Conservation (phyloP, 495 filamentous ascomycete genomes). For the Hypoxylon lienhwacheense region DNA sequence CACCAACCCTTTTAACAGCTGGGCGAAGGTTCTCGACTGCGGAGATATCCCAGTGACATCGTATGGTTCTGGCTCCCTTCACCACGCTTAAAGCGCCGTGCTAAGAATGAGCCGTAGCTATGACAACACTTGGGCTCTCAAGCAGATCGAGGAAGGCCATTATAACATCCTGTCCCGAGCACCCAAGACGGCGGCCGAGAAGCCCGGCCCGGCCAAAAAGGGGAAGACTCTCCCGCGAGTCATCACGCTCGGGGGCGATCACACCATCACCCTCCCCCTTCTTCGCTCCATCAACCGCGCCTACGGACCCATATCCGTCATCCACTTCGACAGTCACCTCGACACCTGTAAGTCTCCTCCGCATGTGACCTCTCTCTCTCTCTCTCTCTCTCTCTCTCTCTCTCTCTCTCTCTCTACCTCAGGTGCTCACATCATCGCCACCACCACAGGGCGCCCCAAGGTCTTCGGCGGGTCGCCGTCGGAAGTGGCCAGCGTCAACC, state of each 20-base stretch:
- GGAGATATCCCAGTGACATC: constrained; percentile 84
- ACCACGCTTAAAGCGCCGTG: neutral
- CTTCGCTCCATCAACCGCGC: constrained; percentile 75
- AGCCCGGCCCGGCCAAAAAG: constrained; percentile 51
- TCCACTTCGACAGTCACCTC: constrained; percentile 83
- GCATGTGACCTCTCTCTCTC: constrained; percentile 12
- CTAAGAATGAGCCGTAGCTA: constrained; percentile 41
- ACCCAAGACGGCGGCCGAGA: constrained; percentile 52
- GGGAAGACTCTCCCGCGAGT: constrained; percentile 61
- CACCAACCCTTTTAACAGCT: constrained; percentile 78
- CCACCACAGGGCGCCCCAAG: constrained; percentile 67
- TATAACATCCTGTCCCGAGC: constrained; percentile 53
- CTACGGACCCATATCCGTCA: constrained; percentile 77
- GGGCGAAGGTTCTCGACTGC: constrained; percentile 78
- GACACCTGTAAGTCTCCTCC: constrained; percentile 77
- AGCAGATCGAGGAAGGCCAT: constrained; percentile 76
- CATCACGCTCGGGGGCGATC: constrained; percentile 81
- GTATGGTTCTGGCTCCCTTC: constrained; percentile 34
- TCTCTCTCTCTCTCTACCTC: neutral
- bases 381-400: neutral
- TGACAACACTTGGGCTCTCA: constrained; percentile 76
- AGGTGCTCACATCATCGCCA: constrained; percentile 44
- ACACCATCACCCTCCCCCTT: constrained; percentile 78
- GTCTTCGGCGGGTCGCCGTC: constrained; percentile 61
- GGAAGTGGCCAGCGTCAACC: constrained; percentile 70